A percentile compares a stretch with the other conserved stretches of the same genome.
phyloP scores from a whole-genome alignment of 2,329 filamentous ascomycete species.

The Exophiala aquamarina region DNA sequence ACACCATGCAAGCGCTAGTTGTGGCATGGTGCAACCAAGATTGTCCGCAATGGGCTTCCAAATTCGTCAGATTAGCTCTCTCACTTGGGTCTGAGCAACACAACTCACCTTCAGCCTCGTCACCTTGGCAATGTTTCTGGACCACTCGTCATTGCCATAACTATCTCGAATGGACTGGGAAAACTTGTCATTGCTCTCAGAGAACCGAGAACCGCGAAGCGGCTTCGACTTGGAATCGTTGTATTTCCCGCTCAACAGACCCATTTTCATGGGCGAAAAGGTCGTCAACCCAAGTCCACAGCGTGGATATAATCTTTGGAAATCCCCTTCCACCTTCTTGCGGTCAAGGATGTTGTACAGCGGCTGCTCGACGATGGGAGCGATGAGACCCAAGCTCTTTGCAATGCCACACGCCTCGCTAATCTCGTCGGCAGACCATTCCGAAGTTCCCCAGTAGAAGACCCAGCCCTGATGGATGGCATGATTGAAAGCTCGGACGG shows the following conservation, averaged over 20 bases:
- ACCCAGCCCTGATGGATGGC: constrained; percentile 67
- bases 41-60: constrained; percentile 66
- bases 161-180: constrained; percentile 46
- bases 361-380: constrained; percentile 66
- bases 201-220: no score
- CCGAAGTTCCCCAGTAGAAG: constrained; percentile 71
- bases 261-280: constrained; percentile 62
- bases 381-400: constrained; percentile 60
- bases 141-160: constrained; percentile 43
- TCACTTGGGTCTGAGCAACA: no score
- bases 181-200: constrained; percentile 58
- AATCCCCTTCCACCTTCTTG: constrained; percentile 63
- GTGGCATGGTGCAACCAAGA: constrained; percentile 60
- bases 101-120: constrained; percentile 50
- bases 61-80: no score
- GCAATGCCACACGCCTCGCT: constrained; percentile 62
- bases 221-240: constrained; percentile 62
- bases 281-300: constrained; percentile 63
- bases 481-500: constrained; percentile 70
- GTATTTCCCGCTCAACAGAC: constrained; percentile 68
- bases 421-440: constrained; percentile 69
- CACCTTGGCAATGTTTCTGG: constrained; percentile 56
- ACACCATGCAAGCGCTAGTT: constrained; percentile 60
- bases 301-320: constrained; percentile 59
- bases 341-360: constrained; percentile 65